Conservation (phyloP, 805 yeast species). For the Candida yuanshanica region DNA sequence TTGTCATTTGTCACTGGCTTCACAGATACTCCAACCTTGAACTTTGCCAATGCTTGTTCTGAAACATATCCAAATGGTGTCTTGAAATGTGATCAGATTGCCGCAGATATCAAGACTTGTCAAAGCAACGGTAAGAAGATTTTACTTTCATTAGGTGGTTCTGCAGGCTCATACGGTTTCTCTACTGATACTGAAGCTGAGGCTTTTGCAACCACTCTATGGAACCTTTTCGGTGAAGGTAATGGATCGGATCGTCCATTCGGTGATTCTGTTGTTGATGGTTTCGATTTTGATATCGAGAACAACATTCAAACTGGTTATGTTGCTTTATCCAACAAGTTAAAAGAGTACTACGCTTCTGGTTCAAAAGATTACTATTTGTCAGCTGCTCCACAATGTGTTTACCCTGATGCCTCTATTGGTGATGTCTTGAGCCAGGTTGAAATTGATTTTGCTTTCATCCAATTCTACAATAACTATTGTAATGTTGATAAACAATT, state of each 20-base stretch:
- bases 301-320: constrained; percentile 56
- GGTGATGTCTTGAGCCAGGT: constrained; percentile 55
- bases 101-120: constrained; percentile 68
- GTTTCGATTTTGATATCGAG: constrained; percentile 92
- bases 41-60: constrained; percentile 53
- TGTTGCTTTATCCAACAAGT: constrained; percentile 50
- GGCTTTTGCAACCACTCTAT: constrained; percentile 50
- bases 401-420: constrained; percentile 70
- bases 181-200: constrained; percentile 75
- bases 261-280: constrained; percentile 73
- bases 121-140: constrained; percentile 77
- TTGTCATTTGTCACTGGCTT: constrained; percentile 66
- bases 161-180: constrained; percentile 78
- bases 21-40: constrained; percentile 33
- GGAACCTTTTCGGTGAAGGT: constrained; percentile 63
- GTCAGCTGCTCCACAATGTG: constrained; percentile 92
- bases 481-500: constrained; percentile 53
- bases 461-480: constrained; percentile 87
- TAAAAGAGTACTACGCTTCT: constrained; percentile 46
- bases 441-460: constrained; percentile 71
- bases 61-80: constrained; percentile 33
- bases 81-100: constrained; percentile 50
- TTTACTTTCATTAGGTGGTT: constrained; percentile 72
- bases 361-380: constrained; percentile 61
- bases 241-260: constrained; percentile 55